Conservation (phyloP, 768 basidiomycete species). For the Agrocybe chaxingu region DNA sequence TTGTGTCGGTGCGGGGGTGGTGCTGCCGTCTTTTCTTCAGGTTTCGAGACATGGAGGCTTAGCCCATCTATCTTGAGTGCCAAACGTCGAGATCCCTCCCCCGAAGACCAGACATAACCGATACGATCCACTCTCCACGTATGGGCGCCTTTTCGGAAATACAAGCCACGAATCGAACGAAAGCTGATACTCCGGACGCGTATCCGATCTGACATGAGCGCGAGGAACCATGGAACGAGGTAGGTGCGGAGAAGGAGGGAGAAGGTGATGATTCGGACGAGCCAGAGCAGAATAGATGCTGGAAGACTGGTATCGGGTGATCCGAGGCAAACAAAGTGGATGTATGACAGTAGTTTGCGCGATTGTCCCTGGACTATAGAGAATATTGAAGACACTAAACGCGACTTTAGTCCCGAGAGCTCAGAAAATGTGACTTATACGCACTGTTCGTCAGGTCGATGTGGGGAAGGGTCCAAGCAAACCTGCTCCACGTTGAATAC, state of each 20-base stretch:
- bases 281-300: slow-evolving; percentile 43
- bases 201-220: slow-evolving; percentile 57
- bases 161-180: slow-evolving; percentile 75
- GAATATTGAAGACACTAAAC: slow-evolving; percentile 8
- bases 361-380: slow-evolving; percentile 10
- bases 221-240: slow-evolving; percentile 61
- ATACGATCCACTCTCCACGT: slow-evolving; percentile 69
- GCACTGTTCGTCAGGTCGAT: too few species aligned
- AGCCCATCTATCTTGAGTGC: slow-evolving; percentile 62
- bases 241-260: slow-evolving; percentile 63
- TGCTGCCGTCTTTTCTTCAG: slow-evolving; percentile 16
- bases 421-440: too few species aligned
- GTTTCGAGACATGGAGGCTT: slow-evolving; percentile 45
- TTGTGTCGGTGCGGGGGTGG: slow-evolving; percentile 29
- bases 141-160: slow-evolving; percentile 52
- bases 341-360: slow-evolving; percentile 7
- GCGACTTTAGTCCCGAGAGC: not conserved
- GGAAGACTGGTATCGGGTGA: slow-evolving; percentile 31
- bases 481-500: too few species aligned
- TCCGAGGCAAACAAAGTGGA: slow-evolving; percentile 27
- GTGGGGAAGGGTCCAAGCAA: too few species aligned
- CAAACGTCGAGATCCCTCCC: slow-evolving; percentile 52
- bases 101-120: slow-evolving; percentile 52
- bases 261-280: slow-evolving; percentile 48
- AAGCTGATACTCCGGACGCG: slow-evolving; percentile 73